Evolutionary conservation across 2,329 filamentous ascomycete species (phyloP).

Genomic region (Fusarium falciforme): DNA sequence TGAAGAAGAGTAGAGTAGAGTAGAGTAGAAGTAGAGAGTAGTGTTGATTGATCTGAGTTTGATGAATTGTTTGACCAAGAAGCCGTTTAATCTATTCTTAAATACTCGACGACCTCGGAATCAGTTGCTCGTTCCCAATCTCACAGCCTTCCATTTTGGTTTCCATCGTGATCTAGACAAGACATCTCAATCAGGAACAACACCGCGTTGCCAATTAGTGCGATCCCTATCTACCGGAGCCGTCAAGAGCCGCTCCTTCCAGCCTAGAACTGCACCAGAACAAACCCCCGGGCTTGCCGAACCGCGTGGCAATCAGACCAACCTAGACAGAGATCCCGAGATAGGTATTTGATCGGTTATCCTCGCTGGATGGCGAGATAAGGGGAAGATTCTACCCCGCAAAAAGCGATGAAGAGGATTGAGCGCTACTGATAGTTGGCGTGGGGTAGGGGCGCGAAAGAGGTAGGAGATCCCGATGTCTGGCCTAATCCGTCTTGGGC

Average conservation of each 20-base stretch:
- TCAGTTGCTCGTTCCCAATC: conserved; percentile 21
- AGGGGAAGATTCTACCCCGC: conserved; percentile 1
- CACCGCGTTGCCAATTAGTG: background rate
- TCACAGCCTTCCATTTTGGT: conserved; percentile 4
- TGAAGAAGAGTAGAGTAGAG: too few relatives aligned
- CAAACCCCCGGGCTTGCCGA: background rate
- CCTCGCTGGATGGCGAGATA: conserved; percentile 25
- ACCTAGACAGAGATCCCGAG: conserved; percentile 24
- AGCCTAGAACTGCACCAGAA: background rate
- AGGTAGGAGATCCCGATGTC: conserved; percentile 27
- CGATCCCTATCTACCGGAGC: conserved; percentile 10
- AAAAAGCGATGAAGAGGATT: background rate
- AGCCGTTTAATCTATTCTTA: background rate
- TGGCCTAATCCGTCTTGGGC: background rate
- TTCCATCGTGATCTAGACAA: background rate
- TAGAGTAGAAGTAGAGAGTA: background rate
- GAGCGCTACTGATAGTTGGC: background rate
- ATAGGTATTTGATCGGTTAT: conserved; percentile 14
- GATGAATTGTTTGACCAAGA: background rate
- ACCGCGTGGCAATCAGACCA: background rate
- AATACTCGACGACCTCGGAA: conserved; percentile 19
- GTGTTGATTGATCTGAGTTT: conserved; percentile 3
- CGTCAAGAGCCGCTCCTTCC: conserved; percentile 12
- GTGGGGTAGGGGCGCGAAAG: background rate
- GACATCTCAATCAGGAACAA: background rate